phyloP scores from a whole-genome alignment of 257 asterid genomes.

The Primulina eburnea region DNA sequence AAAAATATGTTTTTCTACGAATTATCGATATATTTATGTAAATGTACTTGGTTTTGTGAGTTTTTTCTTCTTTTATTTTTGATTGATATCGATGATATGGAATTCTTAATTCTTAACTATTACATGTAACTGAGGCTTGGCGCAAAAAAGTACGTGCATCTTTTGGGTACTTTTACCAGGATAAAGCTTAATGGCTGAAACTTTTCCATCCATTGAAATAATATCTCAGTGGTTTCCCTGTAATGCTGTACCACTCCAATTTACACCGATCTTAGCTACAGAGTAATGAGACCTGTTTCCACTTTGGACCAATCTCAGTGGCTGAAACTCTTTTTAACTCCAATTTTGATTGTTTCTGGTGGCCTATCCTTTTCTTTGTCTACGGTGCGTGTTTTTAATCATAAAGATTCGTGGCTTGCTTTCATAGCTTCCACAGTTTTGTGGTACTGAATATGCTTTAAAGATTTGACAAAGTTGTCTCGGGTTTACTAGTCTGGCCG shows the following conservation, averaged over 20 bases:
- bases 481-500: conserved; percentile 9
- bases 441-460: conserved; percentile 30
- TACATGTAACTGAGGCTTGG: conserved; percentile 19
- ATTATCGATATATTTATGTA: not conserved
- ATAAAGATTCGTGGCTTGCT: conserved; percentile 31
- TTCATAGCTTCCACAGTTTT: conserved; percentile 23
- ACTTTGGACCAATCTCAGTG: not conserved
- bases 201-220: conserved; percentile 7
- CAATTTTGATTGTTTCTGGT: conserved; percentile 33
- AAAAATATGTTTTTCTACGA: not conserved
- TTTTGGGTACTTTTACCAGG: conserved; percentile 1
- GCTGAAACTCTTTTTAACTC: not conserved
- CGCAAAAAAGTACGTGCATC: not conserved
- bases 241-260: conserved; percentile 9
- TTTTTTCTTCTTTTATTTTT: not conserved
- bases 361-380: conserved; percentile 49
- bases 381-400: conserved; percentile 31
- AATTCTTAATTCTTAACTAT: not conserved
- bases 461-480: conserved; percentile 21
- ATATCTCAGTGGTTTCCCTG: not conserved
- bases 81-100: not conserved
- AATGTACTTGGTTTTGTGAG: not conserved
- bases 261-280: conserved; percentile 9
- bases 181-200: conserved; percentile 15
- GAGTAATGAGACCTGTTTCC: conserved; percentile 12